phyloP scores from a whole-genome alignment of 345 rosid genomes.

The Garcia nutans region DNA sequence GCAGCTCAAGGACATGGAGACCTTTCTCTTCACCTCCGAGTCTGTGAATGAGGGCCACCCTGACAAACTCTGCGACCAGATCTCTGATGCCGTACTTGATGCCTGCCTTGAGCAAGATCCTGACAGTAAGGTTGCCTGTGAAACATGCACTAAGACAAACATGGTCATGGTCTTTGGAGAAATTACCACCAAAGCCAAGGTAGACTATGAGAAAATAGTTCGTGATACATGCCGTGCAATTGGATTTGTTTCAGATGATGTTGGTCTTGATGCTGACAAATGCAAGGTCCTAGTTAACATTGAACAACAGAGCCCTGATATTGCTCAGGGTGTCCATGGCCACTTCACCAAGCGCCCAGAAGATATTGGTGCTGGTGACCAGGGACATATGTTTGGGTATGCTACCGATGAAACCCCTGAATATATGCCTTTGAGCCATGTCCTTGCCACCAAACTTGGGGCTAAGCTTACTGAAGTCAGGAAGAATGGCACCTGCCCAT shows the following conservation, averaged over 20 bases:
- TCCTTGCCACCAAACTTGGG: constrained; percentile 39
- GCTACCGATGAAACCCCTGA: constrained; percentile 41
- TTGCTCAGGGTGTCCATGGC: constrained; percentile 42
- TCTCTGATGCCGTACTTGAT: constrained; percentile 50
- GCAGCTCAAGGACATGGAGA: constrained; percentile 38
- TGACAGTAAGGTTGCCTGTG: constrained; percentile 51
- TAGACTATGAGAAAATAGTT: constrained; percentile 40
- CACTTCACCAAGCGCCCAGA: constrained; percentile 43
- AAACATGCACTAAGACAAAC: constrained; percentile 51
- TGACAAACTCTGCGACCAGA: constrained; percentile 50
- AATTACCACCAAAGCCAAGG: constrained; percentile 41
- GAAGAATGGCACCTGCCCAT: constrained; percentile 37
- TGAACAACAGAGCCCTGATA: constrained; percentile 41
- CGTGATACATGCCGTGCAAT: constrained; percentile 36
- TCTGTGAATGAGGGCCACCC: constrained; percentile 59
- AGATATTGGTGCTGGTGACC: constrained; percentile 42
- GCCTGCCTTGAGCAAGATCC: constrained; percentile 51
- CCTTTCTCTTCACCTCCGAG: constrained; percentile 50
- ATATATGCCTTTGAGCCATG: constrained; percentile 38
- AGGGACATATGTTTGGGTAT: constrained; percentile 41
- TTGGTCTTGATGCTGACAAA: constrained; percentile 39
- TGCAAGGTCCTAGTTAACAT: constrained; percentile 42
- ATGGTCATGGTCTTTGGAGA: constrained; percentile 45
- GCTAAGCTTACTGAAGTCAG: constrained; percentile 38
- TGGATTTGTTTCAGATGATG: constrained; percentile 35